phyloP scores from a whole-genome alignment of 83 land plant genomes.

The Thuja plicata region DNA sequence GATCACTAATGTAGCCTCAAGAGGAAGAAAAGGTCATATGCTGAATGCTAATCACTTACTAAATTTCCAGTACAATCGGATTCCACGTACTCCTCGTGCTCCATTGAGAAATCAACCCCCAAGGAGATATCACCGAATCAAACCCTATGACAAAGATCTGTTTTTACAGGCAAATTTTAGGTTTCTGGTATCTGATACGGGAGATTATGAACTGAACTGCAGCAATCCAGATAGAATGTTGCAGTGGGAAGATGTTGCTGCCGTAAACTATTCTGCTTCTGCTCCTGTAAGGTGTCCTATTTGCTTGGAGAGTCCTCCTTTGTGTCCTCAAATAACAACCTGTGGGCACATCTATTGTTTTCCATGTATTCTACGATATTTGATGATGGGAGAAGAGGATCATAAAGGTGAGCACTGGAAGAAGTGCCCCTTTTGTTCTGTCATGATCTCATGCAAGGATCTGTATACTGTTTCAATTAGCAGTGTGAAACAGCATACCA shows the following conservation, averaged over 20 bases:
- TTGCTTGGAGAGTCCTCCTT: slow-evolving; percentile 84
- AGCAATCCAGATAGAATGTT: slow-evolving; percentile 96
- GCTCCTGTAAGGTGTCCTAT: slow-evolving; percentile 84
- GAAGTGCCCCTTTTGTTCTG: slow-evolving; percentile 91
- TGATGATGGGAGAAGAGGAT: slow-evolving; percentile 66
- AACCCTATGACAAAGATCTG: slow-evolving; percentile 90
- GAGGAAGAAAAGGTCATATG: slow-evolving; percentile 55
- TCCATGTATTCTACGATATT: slow-evolving; percentile 81
- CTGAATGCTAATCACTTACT: slow-evolving; percentile 84
- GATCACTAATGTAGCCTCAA: slow-evolving; percentile 11
- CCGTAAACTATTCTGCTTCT: slow-evolving; percentile 73
- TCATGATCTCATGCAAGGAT: slow-evolving; percentile 80
- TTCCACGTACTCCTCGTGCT: slow-evolving; percentile 50
- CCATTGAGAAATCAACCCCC: slow-evolving; percentile 63
- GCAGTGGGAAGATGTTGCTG: slow-evolving; percentile 93
- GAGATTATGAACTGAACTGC: slow-evolving; percentile 50
- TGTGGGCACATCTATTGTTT: slow-evolving; percentile 97
- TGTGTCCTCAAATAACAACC: slow-evolving; percentile 94
- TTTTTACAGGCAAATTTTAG: slow-evolving; percentile 95
- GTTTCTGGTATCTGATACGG: slow-evolving; percentile 84
- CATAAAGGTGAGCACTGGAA: slow-evolving; percentile 66
- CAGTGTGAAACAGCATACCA: slow-evolving; percentile 58
- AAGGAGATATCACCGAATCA: slow-evolving; percentile 51
- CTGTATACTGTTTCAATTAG: slow-evolving; percentile 68
- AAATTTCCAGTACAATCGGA: slow-evolving; percentile 85